phyloP scores from a whole-genome alignment of 352 stramenopile genomes.

The Pythium brassicae region DNA sequence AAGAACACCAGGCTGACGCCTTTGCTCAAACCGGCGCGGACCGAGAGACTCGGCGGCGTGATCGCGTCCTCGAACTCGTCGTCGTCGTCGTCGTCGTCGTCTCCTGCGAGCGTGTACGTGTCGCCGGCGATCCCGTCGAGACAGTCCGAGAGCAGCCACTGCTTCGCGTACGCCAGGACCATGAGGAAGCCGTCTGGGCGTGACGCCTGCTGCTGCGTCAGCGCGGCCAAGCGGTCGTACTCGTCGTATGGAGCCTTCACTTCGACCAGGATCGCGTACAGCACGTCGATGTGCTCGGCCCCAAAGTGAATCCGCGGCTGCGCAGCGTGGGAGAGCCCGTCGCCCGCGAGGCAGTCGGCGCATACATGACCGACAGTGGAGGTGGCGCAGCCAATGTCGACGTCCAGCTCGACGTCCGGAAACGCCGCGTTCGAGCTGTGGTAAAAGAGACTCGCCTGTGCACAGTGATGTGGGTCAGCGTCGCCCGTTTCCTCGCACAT shows the following conservation, averaged over 20 bases:
- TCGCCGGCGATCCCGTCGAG: slow-evolving; percentile 54
- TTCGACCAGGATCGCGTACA: slow-evolving; percentile 84
- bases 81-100: slow-evolving; percentile 68
- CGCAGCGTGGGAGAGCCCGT: slow-evolving; percentile 1
- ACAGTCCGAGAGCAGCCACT: slow-evolving; percentile 80
- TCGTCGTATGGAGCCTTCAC: slow-evolving; percentile 85
- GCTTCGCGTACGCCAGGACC: slow-evolving; percentile 81
- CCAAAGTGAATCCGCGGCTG: slow-evolving; percentile 72
- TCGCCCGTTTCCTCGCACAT: not conserved
- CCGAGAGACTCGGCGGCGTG: slow-evolving; percentile 70
- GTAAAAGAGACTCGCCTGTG: slow-evolving; percentile 62
- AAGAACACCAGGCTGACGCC: slow-evolving; percentile 54
- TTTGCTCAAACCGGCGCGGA: slow-evolving; percentile 39
- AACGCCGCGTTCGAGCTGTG: slow-evolving; percentile 74
- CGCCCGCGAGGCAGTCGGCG: slow-evolving; percentile 27
- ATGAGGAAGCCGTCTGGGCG: slow-evolving; percentile 80
- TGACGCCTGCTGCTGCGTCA: slow-evolving; percentile 73
- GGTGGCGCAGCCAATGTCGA: slow-evolving; percentile 46
- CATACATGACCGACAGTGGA: slow-evolving; percentile 26
- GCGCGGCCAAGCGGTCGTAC: slow-evolving; percentile 61
- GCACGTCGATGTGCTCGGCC: slow-evolving; percentile 74
- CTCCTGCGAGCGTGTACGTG: slow-evolving; percentile 34
- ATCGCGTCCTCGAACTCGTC: slow-evolving; percentile 88
- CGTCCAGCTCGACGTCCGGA: slow-evolving; percentile 74
- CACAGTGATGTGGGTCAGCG: not conserved